Conservation (phyloP, 768 basidiomycete genomes). For the Lentinula guzmanii region DNA sequence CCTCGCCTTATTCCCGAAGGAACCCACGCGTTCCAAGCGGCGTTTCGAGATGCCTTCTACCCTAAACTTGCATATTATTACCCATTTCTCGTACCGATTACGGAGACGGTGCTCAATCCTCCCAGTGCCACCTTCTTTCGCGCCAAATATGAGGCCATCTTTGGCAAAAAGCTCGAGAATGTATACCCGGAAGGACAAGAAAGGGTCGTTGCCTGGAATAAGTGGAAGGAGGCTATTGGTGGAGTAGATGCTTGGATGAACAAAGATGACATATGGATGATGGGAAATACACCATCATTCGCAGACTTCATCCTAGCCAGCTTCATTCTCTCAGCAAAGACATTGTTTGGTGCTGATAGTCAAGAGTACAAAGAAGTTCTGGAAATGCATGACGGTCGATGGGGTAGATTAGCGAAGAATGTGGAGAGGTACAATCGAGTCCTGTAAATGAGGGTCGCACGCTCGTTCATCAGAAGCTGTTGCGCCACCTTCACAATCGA, state of each 20-base stretch:
- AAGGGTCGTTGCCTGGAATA: conserved; percentile 1
- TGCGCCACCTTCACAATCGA: neutral
- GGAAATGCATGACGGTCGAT: conserved; percentile 16
- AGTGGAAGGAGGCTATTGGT: conserved; percentile 13
- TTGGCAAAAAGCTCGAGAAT: neutral
- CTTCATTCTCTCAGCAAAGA: conserved; percentile 14
- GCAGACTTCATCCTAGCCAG: conserved; percentile 18
- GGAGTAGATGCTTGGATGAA: conserved; percentile 7
- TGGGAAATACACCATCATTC: conserved; percentile 18
- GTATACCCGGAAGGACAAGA: neutral
- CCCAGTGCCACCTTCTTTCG: neutral
- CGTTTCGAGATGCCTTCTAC: conserved; percentile 23
- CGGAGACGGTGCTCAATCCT: neutral
- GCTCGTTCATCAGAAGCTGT: neutral
- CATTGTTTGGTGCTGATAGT: conserved; percentile 11
- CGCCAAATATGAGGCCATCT: neutral
- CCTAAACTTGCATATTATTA: neutral
- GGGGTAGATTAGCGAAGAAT: conserved; percentile 14
- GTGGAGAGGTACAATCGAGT: conserved; percentile 12
- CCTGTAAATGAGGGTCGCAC: neutral
- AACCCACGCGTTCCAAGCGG: conserved; percentile 30
- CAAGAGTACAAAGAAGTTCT: conserved; percentile 18
- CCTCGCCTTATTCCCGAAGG: conserved; percentile 32
- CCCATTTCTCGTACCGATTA: neutral
- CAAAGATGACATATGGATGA: conserved; percentile 10